Evolutionary conservation across 345 rosid genomes (phyloP), one percentile per base, ranked within the genome.

Genomic region (Brassica nigra): DNA sequence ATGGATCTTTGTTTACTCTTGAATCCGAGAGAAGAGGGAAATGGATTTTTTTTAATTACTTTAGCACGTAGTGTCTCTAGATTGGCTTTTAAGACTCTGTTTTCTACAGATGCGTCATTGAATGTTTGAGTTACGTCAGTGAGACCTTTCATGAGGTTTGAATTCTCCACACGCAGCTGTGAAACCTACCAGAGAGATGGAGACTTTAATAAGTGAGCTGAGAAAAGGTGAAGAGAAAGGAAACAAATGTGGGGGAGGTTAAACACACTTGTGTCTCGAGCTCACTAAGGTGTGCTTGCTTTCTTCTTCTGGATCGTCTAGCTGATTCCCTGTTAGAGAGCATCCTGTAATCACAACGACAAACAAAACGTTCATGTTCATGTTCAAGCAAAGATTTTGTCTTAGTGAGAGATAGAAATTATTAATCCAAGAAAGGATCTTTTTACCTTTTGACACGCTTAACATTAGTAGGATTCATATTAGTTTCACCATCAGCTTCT

Each of bases 261-360:
- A 66, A 39, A 27, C 29, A 42, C 54, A 95, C 99, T 90, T 93
- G 97, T 68, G 96, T 85, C 86, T 95, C 99, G 78, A 91, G 95
- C 73, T 91, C 99, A 16, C 87, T 90, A 78, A 95, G 77, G 81
- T 93, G 97, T 18, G 94, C 97, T 15, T 93, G 97, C 85, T 93
- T 95, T 84, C 99, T 90, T 86, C 91, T 88, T 79, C 99, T 85
- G 11, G 99, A 95, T 20, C 98, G 90, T 85, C 98, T 88, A 36
- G 99, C 99, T 28, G 99, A 93, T 85, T 93, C 99, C 62, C 98
- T 86, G 79, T 95, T 95, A 31, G 99, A 93, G 73, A 89, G 92
- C 99, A 93, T 95, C 86, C 99, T 95, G 88, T 34, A 62, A 81
- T 70, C 10, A 16, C 66, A 74, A 74, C 27, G 2, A 36, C 47